phyloP scores from a whole-genome alignment of 1,284 basidiomycete species.

The Ganoderma meredithae region DNA sequence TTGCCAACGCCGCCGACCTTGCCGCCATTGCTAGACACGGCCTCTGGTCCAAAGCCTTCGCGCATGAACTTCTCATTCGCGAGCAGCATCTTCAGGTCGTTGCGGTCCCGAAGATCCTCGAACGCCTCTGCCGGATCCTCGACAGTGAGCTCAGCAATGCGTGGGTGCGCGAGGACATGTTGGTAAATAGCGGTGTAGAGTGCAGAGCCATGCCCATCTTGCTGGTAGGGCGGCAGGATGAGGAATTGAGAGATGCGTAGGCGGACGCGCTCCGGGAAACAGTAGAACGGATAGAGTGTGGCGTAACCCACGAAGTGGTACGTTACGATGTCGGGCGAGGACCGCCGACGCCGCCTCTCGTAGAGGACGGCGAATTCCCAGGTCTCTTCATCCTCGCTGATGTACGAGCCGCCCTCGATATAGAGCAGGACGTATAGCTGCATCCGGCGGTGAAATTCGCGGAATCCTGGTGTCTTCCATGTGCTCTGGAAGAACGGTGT shows the following conservation, averaged over 20 bases:
- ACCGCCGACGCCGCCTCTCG: conserved; percentile 78
- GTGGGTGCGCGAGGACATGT: conserved; percentile 69
- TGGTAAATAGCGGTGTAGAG: conserved; percentile 91
- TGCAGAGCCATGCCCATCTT: conserved; percentile 88
- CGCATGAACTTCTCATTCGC: conserved; percentile 67
- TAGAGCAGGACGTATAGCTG: conserved; percentile 95
- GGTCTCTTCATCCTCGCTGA: conserved; percentile 86
- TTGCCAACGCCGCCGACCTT: conserved; percentile 50
- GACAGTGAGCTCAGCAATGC: conserved; percentile 90
- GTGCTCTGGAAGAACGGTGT: conserved; percentile 56
- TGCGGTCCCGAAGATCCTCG: conserved; percentile 92
- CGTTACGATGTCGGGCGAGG: conserved; percentile 55
- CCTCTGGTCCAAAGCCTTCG: conserved; percentile 62
- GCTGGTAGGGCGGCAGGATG: conserved; percentile 91
- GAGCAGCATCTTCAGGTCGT: conserved; percentile 88
- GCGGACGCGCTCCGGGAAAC: conserved; percentile 88
- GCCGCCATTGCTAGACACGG: conserved; percentile 54
- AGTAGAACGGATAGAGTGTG: conserved; percentile 93
- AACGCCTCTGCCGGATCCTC: conserved; percentile 98
- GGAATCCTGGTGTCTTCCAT: conserved; percentile 90
- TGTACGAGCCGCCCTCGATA: conserved; percentile 95
- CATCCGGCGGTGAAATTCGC: conserved; percentile 93
- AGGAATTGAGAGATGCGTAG: conserved; percentile 94
- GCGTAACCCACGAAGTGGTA: conserved; percentile 96
- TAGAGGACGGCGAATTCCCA: conserved; percentile 92